Base-by-base conservation (phyloP, 2,329 filamentous ascomycete species). In the Penicillium sumatraense region DNA sequence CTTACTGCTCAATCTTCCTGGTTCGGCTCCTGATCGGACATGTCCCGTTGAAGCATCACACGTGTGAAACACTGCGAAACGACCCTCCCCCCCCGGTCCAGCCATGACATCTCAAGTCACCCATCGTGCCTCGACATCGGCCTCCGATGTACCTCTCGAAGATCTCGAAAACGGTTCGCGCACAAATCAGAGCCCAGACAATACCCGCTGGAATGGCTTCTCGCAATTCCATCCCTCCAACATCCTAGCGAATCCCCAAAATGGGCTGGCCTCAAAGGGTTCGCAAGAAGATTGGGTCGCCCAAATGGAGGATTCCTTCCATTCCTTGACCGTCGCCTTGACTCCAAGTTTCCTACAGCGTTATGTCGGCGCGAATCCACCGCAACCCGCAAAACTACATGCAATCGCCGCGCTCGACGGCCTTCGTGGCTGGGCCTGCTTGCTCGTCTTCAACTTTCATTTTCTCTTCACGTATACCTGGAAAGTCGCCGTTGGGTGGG, bases 361-460 rank as follows among this genome's bases (percentile, higher is more conserved):
- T 21, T 64, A 62, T 50, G 65, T 74, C 4, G 70, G 70, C 11
- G 70, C 65, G n/a, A 56, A 67, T 23, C 62, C 66, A 13, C 57
- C 65, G 0, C 56, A 68, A 23, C 61, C 67, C 5, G 49, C 64
- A 8, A 72, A 70, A 40, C 63, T 71, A 10, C 72, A 76, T 60
- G 69, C 68, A 13, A 75, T 76, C 51, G 74, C 72, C 14, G 74
- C 73, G 26, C 65, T 78, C 26, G 75, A 78, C 50, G 76, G 75
- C 10, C 57, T 78, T 54, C 69, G 76, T 54, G 76, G 76, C 48
- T 75, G 76, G 69, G 76, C 76, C 23, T 73, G 75, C 54, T 61
- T 78, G 38, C 72, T 78, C 27, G 76, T 79, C 50, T 78, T 78
- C 64, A 78, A 78, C 48, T 78, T 78, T 57, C 76, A 79, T 57